phyloP scores from a whole-genome alignment of 257 asterid species.

The Verbena officinalis region DNA sequence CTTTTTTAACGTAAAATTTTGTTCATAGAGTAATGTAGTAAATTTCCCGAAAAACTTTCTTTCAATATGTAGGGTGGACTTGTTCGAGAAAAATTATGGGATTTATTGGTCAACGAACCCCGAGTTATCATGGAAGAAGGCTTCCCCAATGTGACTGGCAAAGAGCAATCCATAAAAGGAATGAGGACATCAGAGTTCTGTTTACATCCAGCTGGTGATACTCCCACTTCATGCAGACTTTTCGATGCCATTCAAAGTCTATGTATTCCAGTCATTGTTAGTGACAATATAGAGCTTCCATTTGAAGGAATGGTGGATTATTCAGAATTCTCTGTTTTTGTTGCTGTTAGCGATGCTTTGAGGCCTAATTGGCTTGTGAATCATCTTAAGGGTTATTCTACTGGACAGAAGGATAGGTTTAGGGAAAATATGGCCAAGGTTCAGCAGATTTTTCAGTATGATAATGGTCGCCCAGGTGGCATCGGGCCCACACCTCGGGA shows the following conservation, averaged over 20 bases:
- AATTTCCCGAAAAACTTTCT: background rate
- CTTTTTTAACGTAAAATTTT: slow-evolving; percentile 20
- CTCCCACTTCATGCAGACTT: slow-evolving; percentile 92
- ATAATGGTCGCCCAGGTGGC: slow-evolving; percentile 68
- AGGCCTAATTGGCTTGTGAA: slow-evolving; percentile 73
- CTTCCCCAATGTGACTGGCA: slow-evolving; percentile 91
- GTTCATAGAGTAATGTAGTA: background rate
- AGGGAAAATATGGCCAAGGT: slow-evolving; percentile 59
- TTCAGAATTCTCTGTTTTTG: slow-evolving; percentile 70
- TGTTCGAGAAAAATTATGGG: slow-evolving; percentile 90
- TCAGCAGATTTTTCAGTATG: slow-evolving; percentile 70
- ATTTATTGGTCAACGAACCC: slow-evolving; percentile 62
- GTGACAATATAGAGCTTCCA: slow-evolving; percentile 91
- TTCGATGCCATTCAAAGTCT: slow-evolving; percentile 95
- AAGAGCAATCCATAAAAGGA: slow-evolving; percentile 86
- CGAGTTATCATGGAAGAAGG: slow-evolving; percentile 87
- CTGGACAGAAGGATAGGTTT: slow-evolving; percentile 56
- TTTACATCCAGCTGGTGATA: slow-evolving; percentile 96
- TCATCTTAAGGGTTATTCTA: slow-evolving; percentile 65
- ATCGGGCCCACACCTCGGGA: slow-evolving; percentile 58
- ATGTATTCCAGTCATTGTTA: slow-evolving; percentile 86
- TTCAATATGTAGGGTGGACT: slow-evolving; percentile 69
- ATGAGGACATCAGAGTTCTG: slow-evolving; percentile 93
- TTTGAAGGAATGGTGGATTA: slow-evolving; percentile 91
- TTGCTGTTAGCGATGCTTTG: slow-evolving; percentile 78